Evolutionary conservation across 257 asterid species (phyloP), one percentile per base, ranked within the genome.

Genomic region (Ballota nigra): DNA sequence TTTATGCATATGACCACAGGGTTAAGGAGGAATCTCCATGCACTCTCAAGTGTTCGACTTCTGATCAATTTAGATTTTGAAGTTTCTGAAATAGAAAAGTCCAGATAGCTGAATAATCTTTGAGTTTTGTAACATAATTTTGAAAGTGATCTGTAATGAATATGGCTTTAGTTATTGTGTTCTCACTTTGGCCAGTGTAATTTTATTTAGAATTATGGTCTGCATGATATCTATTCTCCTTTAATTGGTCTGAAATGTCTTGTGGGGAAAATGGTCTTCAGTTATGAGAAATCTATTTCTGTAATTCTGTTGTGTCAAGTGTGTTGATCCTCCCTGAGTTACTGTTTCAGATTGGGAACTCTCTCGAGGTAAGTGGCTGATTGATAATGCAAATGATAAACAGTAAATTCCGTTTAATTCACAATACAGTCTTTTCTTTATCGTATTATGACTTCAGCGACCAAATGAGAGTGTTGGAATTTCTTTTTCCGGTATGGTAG

Each of bases 291-390:
- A 28, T 31, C 56, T 78, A 63, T 60, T 71, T 74, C 43, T 65
- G 53, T 78, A 63, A 52, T 71, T 69, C 24, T 57, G 34, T 70
- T 24, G 74, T 18, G n/a, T n/a, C n/a, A n/a, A n/a, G n/a, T n/a
- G 31, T 34, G 61, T 68, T 69, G 71, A 66, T 68, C 60, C 67
- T 24, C 58, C 45, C 19, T 13, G 57, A 34, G 53, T 49, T 51
- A 23, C 67, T 19, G 51, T 41, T 24, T 20, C 66, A 56, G 34
- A 47, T 69, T 49, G 34, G 73, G 41, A 74, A 59, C 28, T 1
- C 65, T 64, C 8, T 33, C 45, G 31, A 22, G 41, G 24, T 64
- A 38, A 40, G 26, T 57, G 51, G 51, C 70, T 51, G 24, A 33
- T 49, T 36, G 34, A 34, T 78, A 62, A 68, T 56, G 20, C 41